Conservation (phyloP, 2,329 filamentous ascomycete genomes). For the Phialophora chinensis region DNA sequence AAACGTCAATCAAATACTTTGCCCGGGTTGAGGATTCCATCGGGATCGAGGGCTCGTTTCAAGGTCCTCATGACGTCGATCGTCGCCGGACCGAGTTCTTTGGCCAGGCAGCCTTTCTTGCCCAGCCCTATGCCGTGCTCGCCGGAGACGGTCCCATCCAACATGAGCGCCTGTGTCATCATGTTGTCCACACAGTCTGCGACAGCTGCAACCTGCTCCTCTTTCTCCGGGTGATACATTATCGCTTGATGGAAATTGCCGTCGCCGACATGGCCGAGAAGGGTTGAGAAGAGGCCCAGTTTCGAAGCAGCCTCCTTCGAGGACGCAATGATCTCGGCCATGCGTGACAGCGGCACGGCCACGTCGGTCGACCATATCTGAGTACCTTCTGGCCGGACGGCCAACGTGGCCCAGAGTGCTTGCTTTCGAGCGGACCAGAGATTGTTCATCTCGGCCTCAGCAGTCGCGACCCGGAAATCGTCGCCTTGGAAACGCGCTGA, state of each 20-base stretch:
- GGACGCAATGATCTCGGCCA: constrained; percentile 71
- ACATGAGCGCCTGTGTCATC: constrained; percentile 32
- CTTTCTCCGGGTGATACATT: constrained; percentile 64
- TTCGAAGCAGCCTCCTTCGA: constrained; percentile 86
- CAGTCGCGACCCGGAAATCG: constrained; percentile 76
- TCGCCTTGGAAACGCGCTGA: constrained; percentile 67
- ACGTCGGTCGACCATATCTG: constrained; percentile 83
- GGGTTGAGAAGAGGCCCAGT: constrained; percentile 81
- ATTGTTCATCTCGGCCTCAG: constrained; percentile 71
- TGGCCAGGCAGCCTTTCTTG: constrained; percentile 32
- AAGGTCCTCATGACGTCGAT: constrained; percentile 39
- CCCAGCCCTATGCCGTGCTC: constrained; percentile 41
- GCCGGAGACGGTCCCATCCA: constrained; percentile 40
- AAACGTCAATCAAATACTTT: constrained; percentile 26
- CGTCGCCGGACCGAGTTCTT: constrained; percentile 36
- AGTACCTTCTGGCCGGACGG: constrained; percentile 61
- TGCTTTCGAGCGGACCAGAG: constrained; percentile 85
- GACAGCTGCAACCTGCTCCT: constrained; percentile 38
- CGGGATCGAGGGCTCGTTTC: constrained; percentile 37
- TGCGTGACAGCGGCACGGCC: constrained; percentile 74
- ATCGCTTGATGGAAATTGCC: constrained; percentile 95
- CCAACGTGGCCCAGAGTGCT: constrained; percentile 77
- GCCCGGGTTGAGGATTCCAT: constrained; percentile 38
- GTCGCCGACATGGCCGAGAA: constrained; percentile 88
- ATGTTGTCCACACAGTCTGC: constrained; percentile 35